phyloP scores from a whole-genome alignment of 805 yeast species.

The Candida cerambycidarum region DNA sequence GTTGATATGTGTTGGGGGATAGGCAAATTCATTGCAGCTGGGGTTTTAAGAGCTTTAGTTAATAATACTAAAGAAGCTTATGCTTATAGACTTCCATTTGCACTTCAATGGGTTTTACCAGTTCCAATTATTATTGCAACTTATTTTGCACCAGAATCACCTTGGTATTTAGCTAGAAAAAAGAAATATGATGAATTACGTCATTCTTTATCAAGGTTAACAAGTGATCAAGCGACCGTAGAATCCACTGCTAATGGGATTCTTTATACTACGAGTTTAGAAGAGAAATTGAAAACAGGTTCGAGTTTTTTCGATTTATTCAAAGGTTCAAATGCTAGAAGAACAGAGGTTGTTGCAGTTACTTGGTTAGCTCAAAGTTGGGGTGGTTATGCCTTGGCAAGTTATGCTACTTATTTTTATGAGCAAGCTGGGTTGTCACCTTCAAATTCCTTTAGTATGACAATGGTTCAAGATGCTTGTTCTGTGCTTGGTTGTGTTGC shows the following conservation, averaged over 20 bases:
- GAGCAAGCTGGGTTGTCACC: slow-evolving; percentile 48
- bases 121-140: slow-evolving; percentile 44
- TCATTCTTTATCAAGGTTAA: slow-evolving; percentile 35
- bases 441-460: slow-evolving; percentile 44
- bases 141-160: slow-evolving; percentile 54
- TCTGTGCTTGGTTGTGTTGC: slow-evolving; percentile 44
- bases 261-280: slow-evolving; percentile 44
- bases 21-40: slow-evolving; percentile 57
- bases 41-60: slow-evolving; percentile 44
- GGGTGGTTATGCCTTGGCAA: slow-evolving; percentile 47
- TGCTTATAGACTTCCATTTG: slow-evolving; percentile 56
- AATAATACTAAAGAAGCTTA: slow-evolving; percentile 20
- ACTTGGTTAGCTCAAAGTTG: slow-evolving; percentile 47
- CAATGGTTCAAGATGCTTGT: slow-evolving; percentile 44
- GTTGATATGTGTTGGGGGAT: slow-evolving; percentile 53
- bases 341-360: slow-evolving; percentile 50
- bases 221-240: slow-evolving; percentile 32
- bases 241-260: slow-evolving; percentile 45
- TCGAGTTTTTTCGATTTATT: slow-evolving; percentile 44
- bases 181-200: slow-evolving; percentile 44
- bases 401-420: slow-evolving; percentile 52
- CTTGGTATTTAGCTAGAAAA: slow-evolving; percentile 53
- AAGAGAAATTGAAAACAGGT: slow-evolving; percentile 21
- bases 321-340: slow-evolving; percentile 44
- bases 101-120: slow-evolving; percentile 62